A percentile compares a stretch with the other conserved stretches of the same genome.
These are phyloP conservation scores for Wickerhamia fluorescens DNA, from an alignment of 805 yeast species.

Conservation along the genomic window DNA sequence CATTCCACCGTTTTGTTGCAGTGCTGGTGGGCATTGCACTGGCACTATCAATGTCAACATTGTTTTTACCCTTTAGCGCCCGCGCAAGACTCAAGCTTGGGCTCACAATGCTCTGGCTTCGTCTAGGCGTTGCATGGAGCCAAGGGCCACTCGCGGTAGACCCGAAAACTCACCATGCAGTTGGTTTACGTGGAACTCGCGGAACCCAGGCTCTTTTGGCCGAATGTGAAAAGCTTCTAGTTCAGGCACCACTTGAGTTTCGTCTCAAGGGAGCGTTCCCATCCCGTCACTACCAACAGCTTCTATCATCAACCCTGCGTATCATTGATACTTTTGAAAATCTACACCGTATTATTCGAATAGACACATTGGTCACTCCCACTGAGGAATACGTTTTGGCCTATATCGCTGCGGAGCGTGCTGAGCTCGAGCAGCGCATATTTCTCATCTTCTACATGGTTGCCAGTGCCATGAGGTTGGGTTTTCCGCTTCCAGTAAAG, in stretches of 20 bases:
- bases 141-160: constrained; percentile 56
- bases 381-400: constrained; percentile 52
- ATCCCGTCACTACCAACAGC: constrained; percentile 37
- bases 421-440: constrained; percentile 63
- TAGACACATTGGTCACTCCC: constrained; percentile 46
- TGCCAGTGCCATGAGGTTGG: constrained; percentile 67
- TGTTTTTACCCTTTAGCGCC: constrained; percentile 71
- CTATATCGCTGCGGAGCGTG: constrained; percentile 49
- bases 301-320: constrained; percentile 51
- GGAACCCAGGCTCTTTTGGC: constrained; percentile 48
- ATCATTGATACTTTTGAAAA: constrained; percentile 74
- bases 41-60: constrained; percentile 65
- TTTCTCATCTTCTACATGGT: constrained; percentile 73
- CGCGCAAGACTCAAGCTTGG: constrained; percentile 60
- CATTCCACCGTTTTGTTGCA: constrained; percentile 68
- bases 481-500: constrained; percentile 70
- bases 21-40: constrained; percentile 69
- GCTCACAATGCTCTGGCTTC: constrained; percentile 63
- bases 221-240: constrained; percentile 52
- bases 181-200: constrained; percentile 40
- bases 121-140: constrained; percentile 78
- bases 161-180: constrained; percentile 15
- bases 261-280: constrained; percentile 74
- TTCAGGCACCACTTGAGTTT: constrained; percentile 70
- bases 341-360: constrained; percentile 58